Evolutionary conservation across 768 basidiomycete genomes (phyloP).

Genomic region (Phlebiopsis flavidoalba): DNA sequence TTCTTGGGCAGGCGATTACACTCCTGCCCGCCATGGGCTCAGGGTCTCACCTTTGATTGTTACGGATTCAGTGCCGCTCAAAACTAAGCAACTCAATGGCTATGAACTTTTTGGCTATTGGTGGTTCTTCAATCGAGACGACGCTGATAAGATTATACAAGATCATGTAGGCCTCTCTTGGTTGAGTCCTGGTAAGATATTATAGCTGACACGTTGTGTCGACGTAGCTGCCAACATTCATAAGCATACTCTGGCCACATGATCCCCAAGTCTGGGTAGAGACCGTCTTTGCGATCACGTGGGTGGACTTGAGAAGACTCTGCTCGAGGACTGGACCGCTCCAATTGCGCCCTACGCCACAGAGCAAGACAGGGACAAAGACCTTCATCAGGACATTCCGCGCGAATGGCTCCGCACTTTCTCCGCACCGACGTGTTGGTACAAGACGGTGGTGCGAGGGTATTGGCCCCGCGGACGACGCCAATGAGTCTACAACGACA

Average conservation of each 20-base stretch:
- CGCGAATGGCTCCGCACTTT: slow-evolving; percentile 23
- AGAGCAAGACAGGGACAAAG: slow-evolving; percentile 24
- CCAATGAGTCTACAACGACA: background rate
- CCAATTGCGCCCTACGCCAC: slow-evolving; percentile 28
- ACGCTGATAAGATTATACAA: slow-evolving; percentile 28
- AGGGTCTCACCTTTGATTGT: background rate
- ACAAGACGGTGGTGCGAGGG: slow-evolving; percentile 19
- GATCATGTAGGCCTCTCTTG: slow-evolving; percentile 24
- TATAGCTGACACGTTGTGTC: background rate
- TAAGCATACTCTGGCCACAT: slow-evolving; percentile 28
- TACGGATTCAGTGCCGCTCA: too few species aligned
- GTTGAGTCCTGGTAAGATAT: too few species aligned
- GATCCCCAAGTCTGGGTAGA: slow-evolving; percentile 32
- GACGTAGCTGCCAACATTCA: slow-evolving; percentile 20
- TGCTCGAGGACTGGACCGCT: slow-evolving; percentile 22
- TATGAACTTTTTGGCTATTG: slow-evolving; percentile 39
- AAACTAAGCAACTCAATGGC: slow-evolving; percentile 20
- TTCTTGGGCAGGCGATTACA: slow-evolving; percentile 34
- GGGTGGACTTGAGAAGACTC: slow-evolving; percentile 30
- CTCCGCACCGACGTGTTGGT: slow-evolving; percentile 32
- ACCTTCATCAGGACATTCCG: too few species aligned
- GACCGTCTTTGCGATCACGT: slow-evolving; percentile 29
- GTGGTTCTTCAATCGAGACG: slow-evolving; percentile 29
- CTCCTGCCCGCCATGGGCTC: slow-evolving; percentile 19
- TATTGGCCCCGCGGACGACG: background rate